Evolutionary conservation across 2,329 filamentous ascomycete species (phyloP).

Genomic region (Fusarium bactridioides): DNA sequence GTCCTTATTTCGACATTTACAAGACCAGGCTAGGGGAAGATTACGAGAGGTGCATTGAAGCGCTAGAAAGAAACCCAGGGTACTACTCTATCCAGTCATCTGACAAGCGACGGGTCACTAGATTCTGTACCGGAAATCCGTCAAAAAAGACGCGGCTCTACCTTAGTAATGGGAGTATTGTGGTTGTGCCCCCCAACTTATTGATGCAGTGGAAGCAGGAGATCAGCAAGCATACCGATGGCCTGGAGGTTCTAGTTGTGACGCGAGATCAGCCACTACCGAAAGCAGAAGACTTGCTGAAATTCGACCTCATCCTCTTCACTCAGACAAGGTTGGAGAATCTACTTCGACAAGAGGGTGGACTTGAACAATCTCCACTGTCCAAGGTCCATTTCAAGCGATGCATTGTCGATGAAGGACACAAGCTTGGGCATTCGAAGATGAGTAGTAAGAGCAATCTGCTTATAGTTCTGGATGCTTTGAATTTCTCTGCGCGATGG

Average conservation of each 20-base stretch:
- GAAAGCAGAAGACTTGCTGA: slow-evolving; percentile 61
- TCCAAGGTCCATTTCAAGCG: slow-evolving; percentile 82
- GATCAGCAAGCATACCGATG: slow-evolving; percentile 77
- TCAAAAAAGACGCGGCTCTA: slow-evolving; percentile 60
- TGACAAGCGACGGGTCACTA: slow-evolving; percentile 42
- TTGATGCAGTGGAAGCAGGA: slow-evolving; percentile 85
- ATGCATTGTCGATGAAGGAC: slow-evolving; percentile 91
- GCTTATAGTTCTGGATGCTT: slow-evolving; percentile 58
- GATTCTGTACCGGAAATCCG: slow-evolving; percentile 17
- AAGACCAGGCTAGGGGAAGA: slow-evolving; percentile 56
- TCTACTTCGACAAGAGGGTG: slow-evolving; percentile 50
- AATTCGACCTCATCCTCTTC: slow-evolving; percentile 81
- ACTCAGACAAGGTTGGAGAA: slow-evolving; percentile 76
- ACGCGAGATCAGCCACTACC: slow-evolving; percentile 65
- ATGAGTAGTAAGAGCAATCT: slow-evolving; percentile 63
- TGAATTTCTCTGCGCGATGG: slow-evolving; percentile 80
- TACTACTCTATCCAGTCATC: slow-evolving; percentile 64
- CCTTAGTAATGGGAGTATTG: slow-evolving; percentile 74
- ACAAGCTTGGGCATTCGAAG: slow-evolving; percentile 76
- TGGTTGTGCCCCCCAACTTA: slow-evolving; percentile 85
- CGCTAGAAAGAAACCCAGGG: slow-evolving; percentile 65
- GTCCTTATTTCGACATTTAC: slow-evolving; percentile 64
- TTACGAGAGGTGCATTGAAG: slow-evolving; percentile 61
- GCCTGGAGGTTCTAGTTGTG: slow-evolving; percentile 71
- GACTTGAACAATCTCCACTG: slow-evolving; percentile 63